Evolutionary conservation across 441 rosid genomes (phyloP), one percentile per base, ranked within the genome.

Genomic region (Erodium trifolium): DNA sequence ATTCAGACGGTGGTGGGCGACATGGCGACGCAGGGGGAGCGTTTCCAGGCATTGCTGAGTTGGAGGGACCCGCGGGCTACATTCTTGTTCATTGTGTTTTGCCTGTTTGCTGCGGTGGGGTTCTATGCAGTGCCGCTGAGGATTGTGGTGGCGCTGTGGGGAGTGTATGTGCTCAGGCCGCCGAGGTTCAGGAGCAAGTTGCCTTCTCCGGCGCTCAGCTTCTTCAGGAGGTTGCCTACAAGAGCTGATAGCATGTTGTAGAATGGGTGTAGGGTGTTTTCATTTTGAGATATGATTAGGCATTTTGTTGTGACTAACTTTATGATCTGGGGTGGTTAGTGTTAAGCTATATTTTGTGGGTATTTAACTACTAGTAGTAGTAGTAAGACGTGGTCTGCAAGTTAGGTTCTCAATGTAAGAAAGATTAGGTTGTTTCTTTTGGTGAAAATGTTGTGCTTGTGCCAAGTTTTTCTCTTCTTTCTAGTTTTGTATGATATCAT

Each of bases 31-130:
- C 96, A 89, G 69, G 96, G 96, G 68, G 92, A 91, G 77, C 79
- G 97, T 66, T 77, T 89, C 13, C 83, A 82, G 65, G 78, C 88
- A 5, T 76, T 89, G 51, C 82, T 91, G 37, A 87, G 96, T 83
- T 91, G 97, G 96, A 72, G 94, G 72, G 97, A 91, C 79, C 94
- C 92, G 0, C 86, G 96, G 80, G 97, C 93, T 13, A 89, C 94
- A 49, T 82, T 89, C 31, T 75, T 91, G 71, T 89, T 88, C 68
- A 77, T 89, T 23, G 70, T 79, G 67, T 92, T 92, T 78, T 86
- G 94, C 72, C 82, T 91, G 66, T 64, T 86, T 68, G 85, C 93
- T 29, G 92, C 94, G 4, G 34, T 89, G 2, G 90, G 84, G 69
- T 82, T 88, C 66, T 88, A 86, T 59, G 83, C 81, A 14, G 83